Conservation (phyloP, 163 green algal species). For the Chloromonas sp. region DNA sequence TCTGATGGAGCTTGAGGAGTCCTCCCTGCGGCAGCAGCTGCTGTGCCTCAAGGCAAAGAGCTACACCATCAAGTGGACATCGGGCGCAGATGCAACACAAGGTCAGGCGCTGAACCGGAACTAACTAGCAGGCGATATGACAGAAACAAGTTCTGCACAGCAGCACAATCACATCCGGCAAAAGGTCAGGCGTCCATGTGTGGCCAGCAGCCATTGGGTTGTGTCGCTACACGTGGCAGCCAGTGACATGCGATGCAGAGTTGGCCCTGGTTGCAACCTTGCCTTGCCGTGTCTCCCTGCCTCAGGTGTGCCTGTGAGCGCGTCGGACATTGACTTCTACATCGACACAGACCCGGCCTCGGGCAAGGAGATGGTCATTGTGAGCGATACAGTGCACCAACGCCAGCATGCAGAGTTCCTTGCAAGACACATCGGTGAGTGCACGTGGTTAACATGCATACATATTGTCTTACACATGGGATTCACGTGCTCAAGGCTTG, state of each 20-base stretch:
- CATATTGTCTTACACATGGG: slow-evolving; percentile 1
- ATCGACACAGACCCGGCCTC: slow-evolving; percentile 54
- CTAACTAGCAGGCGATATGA: neutral
- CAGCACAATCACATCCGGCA: too few species aligned
- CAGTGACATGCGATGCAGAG: too few species aligned
- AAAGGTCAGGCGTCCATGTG: too few species aligned
- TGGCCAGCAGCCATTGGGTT: too few species aligned
- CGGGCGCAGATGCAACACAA: slow-evolving; percentile 10
- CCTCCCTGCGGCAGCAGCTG: slow-evolving; percentile 58
- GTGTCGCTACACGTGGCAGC: too few species aligned
- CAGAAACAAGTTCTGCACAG: too few species aligned
- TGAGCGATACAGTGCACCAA: slow-evolving; percentile 16
- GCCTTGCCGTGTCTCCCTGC: too few species aligned
- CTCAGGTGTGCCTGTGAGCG: neutral
- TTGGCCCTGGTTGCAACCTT: too few species aligned
- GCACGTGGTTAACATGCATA: slow-evolving; percentile 24
- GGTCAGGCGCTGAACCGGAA: slow-evolving; percentile 3
- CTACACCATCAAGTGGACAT: slow-evolving; percentile 18
- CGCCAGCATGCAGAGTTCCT: slow-evolving; percentile 45
- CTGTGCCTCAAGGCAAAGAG: slow-evolving; percentile 48
- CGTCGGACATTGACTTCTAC: slow-evolving; percentile 65
- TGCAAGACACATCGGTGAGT: slow-evolving; percentile 43
- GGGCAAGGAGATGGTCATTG: slow-evolving; percentile 56
- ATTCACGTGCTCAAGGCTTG: neutral
- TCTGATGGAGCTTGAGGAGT: slow-evolving; percentile 80